Evolutionary conservation across 768 basidiomycete genomes (phyloP).

Genomic region (Boletus subparvulus): DNA sequence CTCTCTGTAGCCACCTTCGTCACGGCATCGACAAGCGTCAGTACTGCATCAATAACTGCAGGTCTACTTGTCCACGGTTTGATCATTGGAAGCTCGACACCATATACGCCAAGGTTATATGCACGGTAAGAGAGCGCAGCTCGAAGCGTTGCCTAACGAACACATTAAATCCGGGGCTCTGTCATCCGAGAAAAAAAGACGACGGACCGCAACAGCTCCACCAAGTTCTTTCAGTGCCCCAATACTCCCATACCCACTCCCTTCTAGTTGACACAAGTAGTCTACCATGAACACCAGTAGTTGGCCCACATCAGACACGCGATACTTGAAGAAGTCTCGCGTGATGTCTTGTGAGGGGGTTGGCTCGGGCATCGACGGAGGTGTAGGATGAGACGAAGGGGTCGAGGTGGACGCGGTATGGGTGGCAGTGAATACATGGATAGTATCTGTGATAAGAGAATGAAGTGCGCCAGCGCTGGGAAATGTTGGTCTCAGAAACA

Average conservation of each 20-base stretch:
- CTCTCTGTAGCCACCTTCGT: constrained; percentile 34
- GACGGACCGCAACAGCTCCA: constrained; percentile 57
- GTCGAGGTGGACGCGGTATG: constrained; percentile 11
- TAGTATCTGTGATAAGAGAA: constrained; percentile 68
- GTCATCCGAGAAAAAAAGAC: not conserved
- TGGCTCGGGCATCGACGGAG: constrained; percentile 43
- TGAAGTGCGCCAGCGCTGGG: constrained; percentile 53
- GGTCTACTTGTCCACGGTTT: constrained; percentile 84
- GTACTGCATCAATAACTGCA: constrained; percentile 62
- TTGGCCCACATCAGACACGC: constrained; percentile 62
- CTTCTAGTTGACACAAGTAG: constrained; percentile 26
- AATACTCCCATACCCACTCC: constrained; percentile 21
- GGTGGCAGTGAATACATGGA: constrained; percentile 64
- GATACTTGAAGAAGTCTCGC: constrained; percentile 79
- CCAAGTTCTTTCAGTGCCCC: constrained; percentile 40
- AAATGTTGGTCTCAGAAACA: constrained; percentile 1
- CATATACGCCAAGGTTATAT: constrained; percentile 73
- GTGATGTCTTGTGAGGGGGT: constrained; percentile 69
- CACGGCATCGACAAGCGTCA: constrained; percentile 69
- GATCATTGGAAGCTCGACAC: constrained; percentile 65
- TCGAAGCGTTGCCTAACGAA: constrained; percentile 60
- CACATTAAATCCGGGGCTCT: not conserved
- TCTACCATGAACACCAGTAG: constrained; percentile 62
- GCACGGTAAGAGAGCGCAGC: constrained; percentile 75
- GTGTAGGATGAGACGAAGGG: constrained; percentile 10